Evolutionary conservation across 2,329 filamentous ascomycete genomes (phyloP), one percentile per base, ranked within the genome.

Genomic region (Rugonectria rugulosa): DNA sequence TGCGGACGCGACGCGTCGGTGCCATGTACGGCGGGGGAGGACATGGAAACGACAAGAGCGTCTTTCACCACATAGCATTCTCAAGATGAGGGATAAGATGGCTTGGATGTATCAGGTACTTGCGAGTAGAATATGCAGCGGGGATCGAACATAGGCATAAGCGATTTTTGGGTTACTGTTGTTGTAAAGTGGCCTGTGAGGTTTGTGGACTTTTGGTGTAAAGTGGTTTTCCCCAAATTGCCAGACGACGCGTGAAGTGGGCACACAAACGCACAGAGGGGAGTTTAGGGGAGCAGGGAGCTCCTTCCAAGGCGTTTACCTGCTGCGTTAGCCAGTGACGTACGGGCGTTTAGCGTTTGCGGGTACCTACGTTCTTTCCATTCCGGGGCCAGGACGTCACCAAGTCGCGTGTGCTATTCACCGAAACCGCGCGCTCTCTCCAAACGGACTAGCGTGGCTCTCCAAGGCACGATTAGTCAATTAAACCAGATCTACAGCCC

Each of bases 1-100:
- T 61, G 67, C 56, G 73, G 75, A 75, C 78, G 81, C 77, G 80
- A 80, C 80, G 79, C 79, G 79, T 80, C 76, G 64, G 73, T 65
- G 62, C 67, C 72, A 59, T 66, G 59, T 57, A 67, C 54, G 57
- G 67, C 65, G 56, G 71, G 65, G 57, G 71, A 72, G 64, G 72
- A 67, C 73, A 75, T 75, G 57, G 58, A 63, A 57, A 55, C 49
- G 26, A 45, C 51, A 27, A 32, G 32, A 26, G n/a, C 40, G 36
- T 64, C 62, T 65, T 63, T 37, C 62, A 57, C 46, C 20, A 27
- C 34, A 24, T 38, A 46, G 32, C 62, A 68, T 67, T 52, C 36
- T 53, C 31, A 24, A 46, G 40, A 38, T 55, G 53, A 26, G 21
- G 42, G 26, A 21, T 44, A 38, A 17, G n/a, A n/a, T n/a, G n/a